Evolutionary conservation across 2,329 filamentous ascomycete species (phyloP).

Genomic region (Colletotrichum karsti): DNA sequence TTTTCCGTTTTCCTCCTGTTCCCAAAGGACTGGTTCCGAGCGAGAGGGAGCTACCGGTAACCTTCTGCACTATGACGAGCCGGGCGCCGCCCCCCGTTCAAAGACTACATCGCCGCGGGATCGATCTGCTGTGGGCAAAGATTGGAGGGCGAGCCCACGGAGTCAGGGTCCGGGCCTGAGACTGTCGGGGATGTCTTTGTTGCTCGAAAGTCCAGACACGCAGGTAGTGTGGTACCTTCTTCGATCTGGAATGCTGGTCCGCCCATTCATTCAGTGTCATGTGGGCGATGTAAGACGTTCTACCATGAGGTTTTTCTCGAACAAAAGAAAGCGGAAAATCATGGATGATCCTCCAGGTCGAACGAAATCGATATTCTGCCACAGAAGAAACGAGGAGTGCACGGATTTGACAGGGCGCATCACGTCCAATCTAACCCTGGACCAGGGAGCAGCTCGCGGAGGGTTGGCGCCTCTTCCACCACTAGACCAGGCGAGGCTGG

Average conservation of each 20-base stretch:
- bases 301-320: not conserved
- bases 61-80: slow-evolving; percentile 11
- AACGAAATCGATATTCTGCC: not conserved
- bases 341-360: not conserved
- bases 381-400: not conserved
- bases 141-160: not conserved
- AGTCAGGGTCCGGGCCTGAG: not conserved
- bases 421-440: not conserved
- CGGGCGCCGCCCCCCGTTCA: not conserved
- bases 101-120: not conserved
- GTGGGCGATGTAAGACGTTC: not conserved
- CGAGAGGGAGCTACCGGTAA: not conserved
- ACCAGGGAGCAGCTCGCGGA: not conserved
- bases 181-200: not conserved
- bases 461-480: not conserved
- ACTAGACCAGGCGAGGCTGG: not conserved
- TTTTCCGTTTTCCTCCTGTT: not conserved
- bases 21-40: not conserved
- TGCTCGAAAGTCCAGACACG: not conserved
- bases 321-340: not conserved
- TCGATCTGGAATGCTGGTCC: not conserved
- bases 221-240: not conserved
- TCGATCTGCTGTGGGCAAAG: not conserved
- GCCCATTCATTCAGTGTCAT: not conserved
- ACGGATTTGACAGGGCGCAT: not conserved